Evolutionary conservation across 129 eudicot genomes (phyloP), one percentile per base, ranked within the genome.

Genomic region (Daucus carota): DNA sequence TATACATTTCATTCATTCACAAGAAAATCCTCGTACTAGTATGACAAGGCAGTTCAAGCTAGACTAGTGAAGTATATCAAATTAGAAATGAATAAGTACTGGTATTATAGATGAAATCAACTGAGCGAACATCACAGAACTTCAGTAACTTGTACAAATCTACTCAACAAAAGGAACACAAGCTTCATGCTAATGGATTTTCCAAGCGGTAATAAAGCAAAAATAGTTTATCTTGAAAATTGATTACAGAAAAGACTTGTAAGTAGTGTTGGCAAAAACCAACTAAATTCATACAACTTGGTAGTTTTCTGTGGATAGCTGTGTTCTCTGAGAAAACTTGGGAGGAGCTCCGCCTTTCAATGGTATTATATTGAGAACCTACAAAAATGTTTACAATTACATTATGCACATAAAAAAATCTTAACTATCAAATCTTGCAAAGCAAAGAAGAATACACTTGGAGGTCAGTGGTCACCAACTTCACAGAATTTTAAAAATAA

Each of bases 291-390:
- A 95, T 50, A 89, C 92, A 47, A 95, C 89, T 85, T 95, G 96
- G 87, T 89, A 95, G 74, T 81, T 89, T 73, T 94, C 97, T 1
- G 97, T 87, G 68, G 86, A 74, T 14, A 95, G 84, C 73, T 81
- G 81, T 28, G 87, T 83, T 81, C 99, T 91, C 82, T 91, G 92
- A 54, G 94, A 76, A 81, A 71, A 89, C 87, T 85, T 89, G n/a
- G 99, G 99, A 44, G 92, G 86, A 38, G 88, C 66, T 66, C 93
- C 97, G 36, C 94, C 93, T 82, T 80, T 91, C 78, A 89, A 81
- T 24, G 97, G 97, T 83, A 91, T 80, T 50, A 95, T 75, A 65
- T 81, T 91, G 70, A 82, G 75, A 72, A 95, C 96, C 99, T 94
- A 78, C 77, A 80, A n/a, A 54, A 54, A 50, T 24, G 10, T 36